phyloP scores from a whole-genome alignment of 352 stramenopile species.

The Pythium brassicae region DNA sequence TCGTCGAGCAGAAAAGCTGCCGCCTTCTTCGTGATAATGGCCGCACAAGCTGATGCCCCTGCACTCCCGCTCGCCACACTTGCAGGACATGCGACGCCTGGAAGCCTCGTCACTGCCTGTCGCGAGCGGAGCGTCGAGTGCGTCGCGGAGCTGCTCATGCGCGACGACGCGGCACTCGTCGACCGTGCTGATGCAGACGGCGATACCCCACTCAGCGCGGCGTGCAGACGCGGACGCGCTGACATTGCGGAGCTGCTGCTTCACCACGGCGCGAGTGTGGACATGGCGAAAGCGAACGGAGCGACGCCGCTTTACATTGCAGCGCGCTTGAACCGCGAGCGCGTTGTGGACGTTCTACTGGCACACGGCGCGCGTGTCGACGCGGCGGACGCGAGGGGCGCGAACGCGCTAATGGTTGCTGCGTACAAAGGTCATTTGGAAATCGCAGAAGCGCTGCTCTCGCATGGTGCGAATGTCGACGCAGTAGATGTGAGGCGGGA shows the following conservation, averaged over 20 bases:
- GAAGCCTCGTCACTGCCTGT: not conserved
- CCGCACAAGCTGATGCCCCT: too few species aligned
- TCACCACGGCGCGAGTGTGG: not conserved
- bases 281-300: not conserved
- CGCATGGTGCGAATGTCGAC: not conserved
- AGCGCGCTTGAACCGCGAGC: not conserved
- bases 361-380: not conserved
- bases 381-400: not conserved
- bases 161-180: not conserved
- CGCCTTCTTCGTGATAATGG: too few species aligned
- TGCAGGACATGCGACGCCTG: too few species aligned
- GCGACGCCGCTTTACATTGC: constrained; percentile 2
- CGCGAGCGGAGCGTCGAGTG: not conserved
- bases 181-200: not conserved
- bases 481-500: not conserved
- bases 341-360: not conserved
- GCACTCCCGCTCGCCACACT: too few species aligned
- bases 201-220: not conserved
- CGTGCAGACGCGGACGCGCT: not conserved
- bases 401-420: not conserved
- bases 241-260: not conserved
- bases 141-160: not conserved
- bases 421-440: not conserved
- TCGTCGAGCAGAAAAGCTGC: too few species aligned
- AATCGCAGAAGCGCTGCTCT: not conserved